A percentile compares a stretch with the other conserved stretches of the same genome.
Conservation (phyloP, 73 alveolate genomes). For the Tetrahymena borealis region DNA sequence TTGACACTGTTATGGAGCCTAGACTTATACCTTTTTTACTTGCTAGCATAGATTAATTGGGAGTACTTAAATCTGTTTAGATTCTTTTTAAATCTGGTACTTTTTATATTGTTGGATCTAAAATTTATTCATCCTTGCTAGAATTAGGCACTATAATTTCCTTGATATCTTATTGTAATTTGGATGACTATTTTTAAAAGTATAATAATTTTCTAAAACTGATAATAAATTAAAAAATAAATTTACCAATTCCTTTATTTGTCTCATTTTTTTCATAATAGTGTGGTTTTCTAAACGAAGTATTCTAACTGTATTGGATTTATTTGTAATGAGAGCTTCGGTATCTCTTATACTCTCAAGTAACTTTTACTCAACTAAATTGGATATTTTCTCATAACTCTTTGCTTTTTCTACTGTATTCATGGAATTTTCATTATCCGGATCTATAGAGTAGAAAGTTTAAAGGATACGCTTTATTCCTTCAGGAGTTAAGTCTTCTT, state of each 20-base stretch:
- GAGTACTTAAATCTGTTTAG: not conserved
- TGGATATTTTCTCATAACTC: not conserved
- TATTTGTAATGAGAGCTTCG: not conserved
- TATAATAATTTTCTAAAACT: not conserved
- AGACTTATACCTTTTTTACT: not conserved
- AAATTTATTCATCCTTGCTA: not conserved
- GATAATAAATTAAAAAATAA: not conserved
- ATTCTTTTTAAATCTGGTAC: not conserved
- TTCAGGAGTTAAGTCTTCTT: not conserved
- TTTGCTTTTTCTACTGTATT: not conserved
- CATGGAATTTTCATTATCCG: not conserved
- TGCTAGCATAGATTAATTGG: not conserved
- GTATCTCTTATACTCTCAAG: not conserved
- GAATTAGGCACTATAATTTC: not conserved
- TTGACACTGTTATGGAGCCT: not conserved
- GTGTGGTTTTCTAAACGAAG: not conserved
- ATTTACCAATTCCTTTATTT: not conserved
- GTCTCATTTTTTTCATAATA: not conserved
- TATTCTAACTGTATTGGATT: not conserved
- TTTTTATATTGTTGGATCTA: not conserved
- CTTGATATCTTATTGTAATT: not conserved
- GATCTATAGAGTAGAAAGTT: not conserved
- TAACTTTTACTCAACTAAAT: not conserved
- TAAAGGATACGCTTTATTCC: not conserved
- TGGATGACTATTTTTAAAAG: not conserved